Conservation (phyloP, 176 grass and related monocot genomes). For the Ananas comosus region DNA sequence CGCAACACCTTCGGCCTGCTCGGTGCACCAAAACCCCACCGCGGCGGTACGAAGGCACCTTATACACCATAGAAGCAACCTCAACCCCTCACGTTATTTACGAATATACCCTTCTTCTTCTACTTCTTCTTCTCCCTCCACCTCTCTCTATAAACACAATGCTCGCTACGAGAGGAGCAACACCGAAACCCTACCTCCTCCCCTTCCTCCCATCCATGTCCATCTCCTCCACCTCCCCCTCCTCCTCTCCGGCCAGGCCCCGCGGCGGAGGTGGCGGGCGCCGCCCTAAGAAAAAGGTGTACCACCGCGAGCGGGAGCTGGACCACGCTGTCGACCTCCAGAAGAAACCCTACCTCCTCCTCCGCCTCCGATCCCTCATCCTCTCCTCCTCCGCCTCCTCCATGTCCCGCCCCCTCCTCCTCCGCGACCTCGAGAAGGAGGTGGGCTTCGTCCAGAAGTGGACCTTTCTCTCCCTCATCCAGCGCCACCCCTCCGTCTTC, state of each 20-base stretch:
- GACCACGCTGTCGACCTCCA: constrained; percentile 82
- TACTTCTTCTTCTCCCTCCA: too few relatives aligned
- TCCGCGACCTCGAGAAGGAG: constrained; percentile 80
- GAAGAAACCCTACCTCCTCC: constrained; percentile 62
- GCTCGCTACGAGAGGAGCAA: constrained; percentile 6
- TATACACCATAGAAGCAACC: too few relatives aligned
- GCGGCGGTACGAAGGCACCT: too few relatives aligned
- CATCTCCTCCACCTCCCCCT: constrained; percentile 42
- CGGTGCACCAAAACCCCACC: too few relatives aligned
- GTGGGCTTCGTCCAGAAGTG: constrained; percentile 82
- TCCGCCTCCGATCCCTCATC: constrained; percentile 48
- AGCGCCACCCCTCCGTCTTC: constrained; percentile 64
- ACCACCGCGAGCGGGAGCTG: constrained; percentile 61
- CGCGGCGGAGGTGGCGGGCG: constrained; percentile 21
- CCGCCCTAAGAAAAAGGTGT: constrained; percentile 77
- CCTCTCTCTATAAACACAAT: too few relatives aligned
- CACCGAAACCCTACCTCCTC: neutral
- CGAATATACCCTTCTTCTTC: too few relatives aligned
- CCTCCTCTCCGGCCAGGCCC: too few relatives aligned
- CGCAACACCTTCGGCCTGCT: too few relatives aligned
- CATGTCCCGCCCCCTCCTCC: constrained; percentile 42
- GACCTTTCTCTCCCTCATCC: constrained; percentile 55
- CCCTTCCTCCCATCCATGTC: constrained; percentile 25
- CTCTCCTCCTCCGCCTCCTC: constrained; percentile 36
- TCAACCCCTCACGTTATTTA: too few relatives aligned